phyloP scores from a whole-genome alignment of 306 rosid species.

The Gastrolobium bilobum region DNA sequence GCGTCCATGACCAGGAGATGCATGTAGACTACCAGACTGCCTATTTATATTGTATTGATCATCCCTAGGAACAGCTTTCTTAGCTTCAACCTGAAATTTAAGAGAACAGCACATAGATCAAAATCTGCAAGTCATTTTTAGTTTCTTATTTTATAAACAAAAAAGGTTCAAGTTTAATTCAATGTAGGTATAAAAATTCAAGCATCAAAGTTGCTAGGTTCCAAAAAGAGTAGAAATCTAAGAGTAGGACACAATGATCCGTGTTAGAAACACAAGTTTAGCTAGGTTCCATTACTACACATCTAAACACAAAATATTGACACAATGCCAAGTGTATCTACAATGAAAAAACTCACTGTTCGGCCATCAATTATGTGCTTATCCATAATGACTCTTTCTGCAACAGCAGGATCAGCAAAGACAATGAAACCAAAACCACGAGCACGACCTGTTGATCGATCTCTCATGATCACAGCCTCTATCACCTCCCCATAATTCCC shows the following conservation, averaged over 20 bases:
- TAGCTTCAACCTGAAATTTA: constrained; percentile 93
- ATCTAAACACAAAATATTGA: constrained; percentile 34
- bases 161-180: constrained; percentile 40
- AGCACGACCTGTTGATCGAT: constrained; percentile 98
- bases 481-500: constrained; percentile 96
- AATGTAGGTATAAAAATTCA: constrained; percentile 55
- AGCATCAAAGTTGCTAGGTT: constrained; percentile 3
- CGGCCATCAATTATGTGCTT: constrained; percentile 98
- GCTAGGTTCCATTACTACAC: constrained; percentile 8
- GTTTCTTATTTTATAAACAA: constrained; percentile 23
- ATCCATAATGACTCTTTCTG: constrained; percentile 93
- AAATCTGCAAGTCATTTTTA: constrained; percentile 46
- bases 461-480: constrained; percentile 99
- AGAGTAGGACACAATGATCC: constrained; percentile 28
- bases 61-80: constrained; percentile 99
- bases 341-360: constrained; percentile 71
- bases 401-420: constrained; percentile 92
- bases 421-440: constrained; percentile 97
- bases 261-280: neutral
- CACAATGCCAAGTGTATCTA: constrained; percentile 45
- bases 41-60: constrained; percentile 81
- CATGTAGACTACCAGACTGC: constrained; percentile 64
- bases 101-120: constrained; percentile 49
- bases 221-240: constrained; percentile 10
- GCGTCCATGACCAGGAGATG: constrained; percentile 92